These are phyloP conservation scores for Trametopsis cervina DNA, from an alignment of 768 basidiomycete species.

Conservation along the genomic window DNA sequence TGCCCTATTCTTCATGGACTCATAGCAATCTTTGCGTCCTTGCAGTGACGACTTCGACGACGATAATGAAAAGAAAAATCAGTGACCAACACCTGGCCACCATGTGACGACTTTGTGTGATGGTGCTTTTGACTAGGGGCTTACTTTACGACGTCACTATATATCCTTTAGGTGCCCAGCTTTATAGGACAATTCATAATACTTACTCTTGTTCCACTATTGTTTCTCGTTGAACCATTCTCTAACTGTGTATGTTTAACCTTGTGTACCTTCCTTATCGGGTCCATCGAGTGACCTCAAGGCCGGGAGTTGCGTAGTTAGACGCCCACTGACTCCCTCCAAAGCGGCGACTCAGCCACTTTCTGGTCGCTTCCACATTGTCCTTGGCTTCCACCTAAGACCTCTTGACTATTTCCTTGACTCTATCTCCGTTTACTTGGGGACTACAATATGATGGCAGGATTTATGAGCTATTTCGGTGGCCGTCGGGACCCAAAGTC, in stretches of 20 bases:
- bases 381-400: not conserved
- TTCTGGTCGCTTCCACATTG: not conserved
- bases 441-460: slow-evolving; percentile 49
- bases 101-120: not conserved
- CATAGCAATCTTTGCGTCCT: too few relatives aligned
- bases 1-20: not conserved
- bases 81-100: slow-evolving; percentile 1
- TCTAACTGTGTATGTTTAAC: not conserved
- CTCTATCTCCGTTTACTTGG: not conserved
- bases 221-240: too few relatives aligned
- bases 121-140: not conserved
- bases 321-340: not conserved
- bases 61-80: slow-evolving; percentile 9
- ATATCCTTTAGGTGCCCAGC: too few relatives aligned
- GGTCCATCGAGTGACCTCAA: not conserved
- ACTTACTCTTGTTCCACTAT: too few relatives aligned
- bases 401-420: not conserved
- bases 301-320: not conserved
- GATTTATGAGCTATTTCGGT: slow-evolving; percentile 86
- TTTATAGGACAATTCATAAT: too few relatives aligned
- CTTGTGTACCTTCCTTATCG: not conserved
- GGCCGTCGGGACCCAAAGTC: slow-evolving; percentile 78
- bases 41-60: slow-evolving; percentile 4
- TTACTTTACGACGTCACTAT: too few relatives aligned
- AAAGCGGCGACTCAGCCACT: not conserved